Evolutionary conservation across 441 rosid species (phyloP).

Genomic region (Syzygium malaccense): DNA sequence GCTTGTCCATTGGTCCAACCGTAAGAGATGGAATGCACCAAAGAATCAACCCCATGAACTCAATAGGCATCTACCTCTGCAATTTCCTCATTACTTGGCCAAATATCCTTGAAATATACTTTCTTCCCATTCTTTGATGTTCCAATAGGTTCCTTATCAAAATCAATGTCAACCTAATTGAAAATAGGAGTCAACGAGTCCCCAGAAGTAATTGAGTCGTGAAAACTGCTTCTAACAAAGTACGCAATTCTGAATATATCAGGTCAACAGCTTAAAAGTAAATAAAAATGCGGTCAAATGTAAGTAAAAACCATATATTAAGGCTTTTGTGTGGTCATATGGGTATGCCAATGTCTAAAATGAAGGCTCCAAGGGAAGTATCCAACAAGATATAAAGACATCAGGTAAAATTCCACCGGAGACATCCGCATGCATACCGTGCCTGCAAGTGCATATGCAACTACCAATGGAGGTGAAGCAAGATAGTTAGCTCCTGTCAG

Average conservation of each 20-base stretch:
- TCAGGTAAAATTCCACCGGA: neutral
- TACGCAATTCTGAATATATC: neutral
- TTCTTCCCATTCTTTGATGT: conserved; percentile 37
- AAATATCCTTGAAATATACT: conserved; percentile 45
- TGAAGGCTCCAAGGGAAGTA: neutral
- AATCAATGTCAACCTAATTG: conserved; percentile 53
- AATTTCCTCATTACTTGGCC: conserved; percentile 55
- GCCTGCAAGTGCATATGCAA: conserved; percentile 71
- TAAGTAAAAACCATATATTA: neutral
- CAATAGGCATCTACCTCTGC: conserved; percentile 28
- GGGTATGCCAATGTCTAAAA: neutral
- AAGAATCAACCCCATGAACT: neutral
- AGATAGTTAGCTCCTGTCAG: conserved; percentile 61
- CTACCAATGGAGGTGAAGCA: conserved; percentile 68
- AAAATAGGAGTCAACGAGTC: neutral
- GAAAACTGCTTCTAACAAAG: neutral
- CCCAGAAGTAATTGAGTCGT: neutral
- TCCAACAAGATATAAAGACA: neutral
- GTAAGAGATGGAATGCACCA: neutral
- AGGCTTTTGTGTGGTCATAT: neutral
- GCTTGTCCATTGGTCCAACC: neutral
- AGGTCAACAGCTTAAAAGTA: neutral
- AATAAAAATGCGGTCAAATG: neutral
- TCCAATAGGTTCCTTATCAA: conserved; percentile 53
- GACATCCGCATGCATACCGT: conserved; percentile 25